phyloP scores from a whole-genome alignment of 257 asterid genomes.

The Jacaranda mimosifolia region DNA sequence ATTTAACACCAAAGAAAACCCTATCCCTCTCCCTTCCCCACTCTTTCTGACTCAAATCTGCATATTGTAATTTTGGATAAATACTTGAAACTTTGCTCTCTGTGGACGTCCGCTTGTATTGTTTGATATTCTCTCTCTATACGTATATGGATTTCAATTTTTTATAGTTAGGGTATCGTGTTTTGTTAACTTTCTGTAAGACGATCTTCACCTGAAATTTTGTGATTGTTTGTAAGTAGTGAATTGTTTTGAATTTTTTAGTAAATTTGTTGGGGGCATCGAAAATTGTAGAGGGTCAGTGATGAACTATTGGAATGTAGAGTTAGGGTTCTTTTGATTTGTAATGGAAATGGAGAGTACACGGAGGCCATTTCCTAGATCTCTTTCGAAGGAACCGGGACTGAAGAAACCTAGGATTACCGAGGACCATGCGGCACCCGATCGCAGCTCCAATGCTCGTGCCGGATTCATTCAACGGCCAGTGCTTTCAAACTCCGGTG shows the following conservation, averaged over 20 bases:
- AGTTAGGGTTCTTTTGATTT: slow-evolving; percentile 37
- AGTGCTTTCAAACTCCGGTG: slow-evolving; percentile 38
- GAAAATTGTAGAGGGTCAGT: background rate
- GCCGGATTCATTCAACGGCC: slow-evolving; percentile 48
- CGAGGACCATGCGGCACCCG: slow-evolving; percentile 48
- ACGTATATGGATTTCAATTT: background rate
- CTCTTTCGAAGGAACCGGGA: slow-evolving; percentile 58
- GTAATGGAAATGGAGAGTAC: slow-evolving; percentile 59
- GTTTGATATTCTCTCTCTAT: background rate
- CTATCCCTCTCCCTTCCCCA: background rate
- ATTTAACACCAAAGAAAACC: background rate
- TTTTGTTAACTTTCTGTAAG: background rate
- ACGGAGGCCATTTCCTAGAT: slow-evolving; percentile 69
- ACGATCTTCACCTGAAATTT: background rate
- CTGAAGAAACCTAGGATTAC: slow-evolving; percentile 64
- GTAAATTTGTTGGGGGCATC: background rate
- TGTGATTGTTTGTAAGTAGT: background rate
- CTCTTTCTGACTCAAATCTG: background rate
- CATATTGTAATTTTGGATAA: background rate
- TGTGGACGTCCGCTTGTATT: background rate
- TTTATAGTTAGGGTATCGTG: background rate
- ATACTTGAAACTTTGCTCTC: background rate
- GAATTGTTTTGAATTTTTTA: background rate
- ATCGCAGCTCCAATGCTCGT: slow-evolving; percentile 59
- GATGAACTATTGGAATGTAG: slow-evolving; percentile 10